Base-by-base conservation (phyloP, 2,329 filamentous ascomycete species). In the Neoascochyta sp. region DNA sequence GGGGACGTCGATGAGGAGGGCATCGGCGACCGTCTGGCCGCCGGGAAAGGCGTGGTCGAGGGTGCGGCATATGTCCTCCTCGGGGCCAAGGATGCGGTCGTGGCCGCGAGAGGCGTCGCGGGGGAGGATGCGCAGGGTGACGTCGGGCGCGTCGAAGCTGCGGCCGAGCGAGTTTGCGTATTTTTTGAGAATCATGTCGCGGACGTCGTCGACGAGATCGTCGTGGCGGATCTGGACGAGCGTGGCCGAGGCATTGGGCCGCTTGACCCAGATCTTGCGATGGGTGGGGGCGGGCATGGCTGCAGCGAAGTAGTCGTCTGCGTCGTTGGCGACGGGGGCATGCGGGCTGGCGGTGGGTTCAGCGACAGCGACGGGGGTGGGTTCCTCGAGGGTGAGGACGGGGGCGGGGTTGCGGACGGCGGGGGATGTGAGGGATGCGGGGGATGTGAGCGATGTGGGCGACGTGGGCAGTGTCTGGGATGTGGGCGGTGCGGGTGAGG, bases 211-310 rank as follows among this genome's bases (percentile, higher is more conserved):
- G 34, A 96, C 89, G 50, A 96, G 68, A 56, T 95, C 88, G 52
- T 93, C 87, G 53, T 94, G 85, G 48, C 79, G 75, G 51, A 94
- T 84, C 39, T 83, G 80, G 32, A 98, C 83, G 52, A 92, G 73
- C 9, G 92, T 98, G 21, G 90, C 80, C 34, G 90, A 95, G 36
- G 81, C 85, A 44, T 82, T 76, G 12, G 85, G 84, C 52, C 90
- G 77, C 70, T 84, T 92, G 58, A 96, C 90, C 92, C 92, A 98
- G 51, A 96, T 81, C 72, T 94, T 95, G 60, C 86, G 76, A 35
- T 74, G 78, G 54, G 44, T 46, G 47, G 42, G 33, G 27, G 52
- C 32, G 7, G 63, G 38, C 21, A 22, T 28, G 28, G 18, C 52
- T 12, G 54, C 38, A 60, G 56, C 39, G 55, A 63, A 53, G 52